Percentiles rank a stretch among this genome's conserved stretches.
Conservation (phyloP, 495 filamentous ascomycete genomes). For the Pseudevernia furfuracea region DNA sequence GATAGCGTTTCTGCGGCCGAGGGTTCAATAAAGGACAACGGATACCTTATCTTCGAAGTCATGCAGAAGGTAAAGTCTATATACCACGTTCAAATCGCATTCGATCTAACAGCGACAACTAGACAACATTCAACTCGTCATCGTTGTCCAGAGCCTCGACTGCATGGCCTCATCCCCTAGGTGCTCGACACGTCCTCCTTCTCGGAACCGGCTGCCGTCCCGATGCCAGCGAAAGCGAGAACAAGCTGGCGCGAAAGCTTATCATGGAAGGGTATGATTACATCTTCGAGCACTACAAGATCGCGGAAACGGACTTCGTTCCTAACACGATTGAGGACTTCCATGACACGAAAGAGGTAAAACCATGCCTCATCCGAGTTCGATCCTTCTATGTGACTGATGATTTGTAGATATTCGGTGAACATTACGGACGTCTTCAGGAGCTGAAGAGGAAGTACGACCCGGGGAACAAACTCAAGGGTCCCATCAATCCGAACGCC, state of each 20-base stretch:
- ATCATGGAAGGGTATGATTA: not conserved
- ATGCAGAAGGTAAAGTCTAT: not conserved
- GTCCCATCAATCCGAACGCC: not conserved
- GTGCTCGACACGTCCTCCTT: not conserved
- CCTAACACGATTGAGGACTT: not conserved
- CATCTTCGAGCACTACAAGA: not conserved
- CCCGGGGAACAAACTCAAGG: slow-evolving; percentile 2
- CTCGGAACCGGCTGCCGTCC: slow-evolving; percentile 4
- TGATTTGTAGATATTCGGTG: not conserved
- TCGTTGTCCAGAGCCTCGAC: not conserved
- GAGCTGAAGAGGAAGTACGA: not conserved
- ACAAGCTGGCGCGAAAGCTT: not conserved
- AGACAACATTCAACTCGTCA: not conserved
- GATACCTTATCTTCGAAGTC: not conserved
- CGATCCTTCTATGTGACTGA: not conserved
- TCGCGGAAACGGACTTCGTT: not conserved
- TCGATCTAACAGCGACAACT: not conserved
- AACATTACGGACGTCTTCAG: not conserved
- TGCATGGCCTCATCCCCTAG: not conserved
- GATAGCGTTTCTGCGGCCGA: not conserved
- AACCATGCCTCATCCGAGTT: not conserved
- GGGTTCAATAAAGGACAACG: not conserved
- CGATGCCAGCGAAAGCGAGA: not conserved
- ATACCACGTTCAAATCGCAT: not conserved
- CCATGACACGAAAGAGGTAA: not conserved